phyloP scores from a whole-genome alignment of 2,329 filamentous ascomycete species.

The Drechmeria coniospora region DNA sequence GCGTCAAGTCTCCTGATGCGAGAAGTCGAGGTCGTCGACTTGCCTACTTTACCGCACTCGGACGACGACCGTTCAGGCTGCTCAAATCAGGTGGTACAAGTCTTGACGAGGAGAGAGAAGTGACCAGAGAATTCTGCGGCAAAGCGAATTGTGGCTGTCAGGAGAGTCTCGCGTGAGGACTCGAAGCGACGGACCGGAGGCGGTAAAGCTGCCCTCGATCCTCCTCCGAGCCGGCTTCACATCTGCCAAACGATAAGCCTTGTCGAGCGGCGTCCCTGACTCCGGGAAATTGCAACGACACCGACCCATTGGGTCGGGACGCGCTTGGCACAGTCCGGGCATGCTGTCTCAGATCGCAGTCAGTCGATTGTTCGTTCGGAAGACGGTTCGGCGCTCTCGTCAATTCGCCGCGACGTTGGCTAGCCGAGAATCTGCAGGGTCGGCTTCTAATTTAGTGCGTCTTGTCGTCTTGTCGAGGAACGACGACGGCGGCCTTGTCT shows the following conservation, averaged over 20 bases:
- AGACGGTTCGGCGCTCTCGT: not conserved
- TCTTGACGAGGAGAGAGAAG: too few relatives aligned
- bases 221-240: too few relatives aligned
- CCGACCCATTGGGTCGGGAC: slow-evolving; percentile 4
- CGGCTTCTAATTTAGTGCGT: not conserved
- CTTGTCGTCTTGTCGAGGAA: not conserved
- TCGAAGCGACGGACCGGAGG: too few relatives aligned
- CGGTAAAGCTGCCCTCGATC: too few relatives aligned
- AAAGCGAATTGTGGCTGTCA: too few relatives aligned
- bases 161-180: too few relatives aligned
- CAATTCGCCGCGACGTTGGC: not conserved
- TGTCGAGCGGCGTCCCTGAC: not conserved
- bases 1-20: not conserved
- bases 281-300: not conserved
- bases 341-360: slow-evolving; percentile 2
- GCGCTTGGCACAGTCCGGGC: not conserved
- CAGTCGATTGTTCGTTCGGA: slow-evolving; percentile 1
- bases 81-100: too few relatives aligned
- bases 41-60: too few relatives aligned
- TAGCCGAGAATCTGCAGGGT: slow-evolving; percentile 4
- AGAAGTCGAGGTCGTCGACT: too few relatives aligned
- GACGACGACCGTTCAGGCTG: too few relatives aligned
- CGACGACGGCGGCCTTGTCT: not conserved
- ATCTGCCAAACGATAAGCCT: not conserved
- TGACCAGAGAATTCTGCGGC: too few relatives aligned